phyloP scores from a whole-genome alignment of 176 grass and related monocot genomes.

The Secale cereale region DNA sequence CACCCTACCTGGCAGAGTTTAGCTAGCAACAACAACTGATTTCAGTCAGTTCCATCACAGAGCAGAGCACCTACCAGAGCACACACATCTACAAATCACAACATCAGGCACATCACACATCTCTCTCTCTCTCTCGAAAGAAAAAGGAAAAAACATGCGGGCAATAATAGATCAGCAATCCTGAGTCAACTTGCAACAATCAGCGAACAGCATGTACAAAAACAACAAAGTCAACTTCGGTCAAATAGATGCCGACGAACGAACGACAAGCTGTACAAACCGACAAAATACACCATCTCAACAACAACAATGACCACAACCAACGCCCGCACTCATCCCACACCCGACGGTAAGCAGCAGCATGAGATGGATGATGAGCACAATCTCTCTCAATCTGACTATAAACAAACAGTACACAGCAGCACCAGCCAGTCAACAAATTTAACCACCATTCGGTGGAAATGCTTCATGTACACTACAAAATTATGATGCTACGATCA shows the following conservation, averaged over 20 bases:
- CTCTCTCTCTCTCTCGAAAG: background rate
- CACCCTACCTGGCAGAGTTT: background rate
- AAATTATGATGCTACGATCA: background rate
- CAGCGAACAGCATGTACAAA: background rate
- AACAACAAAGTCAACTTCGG: background rate
- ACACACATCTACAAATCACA: background rate
- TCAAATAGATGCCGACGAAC: background rate
- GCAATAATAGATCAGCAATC: background rate
- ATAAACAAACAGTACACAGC: slow-evolving; percentile 22
- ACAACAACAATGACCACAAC: background rate
- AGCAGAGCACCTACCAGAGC: background rate
- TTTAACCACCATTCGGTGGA: background rate
- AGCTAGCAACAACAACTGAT: background rate
- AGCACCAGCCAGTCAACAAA: slow-evolving; percentile 3
- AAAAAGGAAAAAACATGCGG: background rate
- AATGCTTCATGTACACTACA: slow-evolving; percentile 40
- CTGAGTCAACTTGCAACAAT: background rate
- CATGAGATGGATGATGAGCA: slow-evolving; percentile 14
- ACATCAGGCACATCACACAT: too few species aligned
- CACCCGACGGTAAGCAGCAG: background rate
- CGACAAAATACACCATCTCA: too few species aligned
- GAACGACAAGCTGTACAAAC: background rate
- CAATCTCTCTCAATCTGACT: background rate
- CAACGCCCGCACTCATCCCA: background rate
- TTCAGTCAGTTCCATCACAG: background rate